Evolutionary conservation across 2,329 filamentous ascomycete species (phyloP), one percentile per base, ranked within the genome.

Genomic region (Apiospora phragmitis): DNA sequence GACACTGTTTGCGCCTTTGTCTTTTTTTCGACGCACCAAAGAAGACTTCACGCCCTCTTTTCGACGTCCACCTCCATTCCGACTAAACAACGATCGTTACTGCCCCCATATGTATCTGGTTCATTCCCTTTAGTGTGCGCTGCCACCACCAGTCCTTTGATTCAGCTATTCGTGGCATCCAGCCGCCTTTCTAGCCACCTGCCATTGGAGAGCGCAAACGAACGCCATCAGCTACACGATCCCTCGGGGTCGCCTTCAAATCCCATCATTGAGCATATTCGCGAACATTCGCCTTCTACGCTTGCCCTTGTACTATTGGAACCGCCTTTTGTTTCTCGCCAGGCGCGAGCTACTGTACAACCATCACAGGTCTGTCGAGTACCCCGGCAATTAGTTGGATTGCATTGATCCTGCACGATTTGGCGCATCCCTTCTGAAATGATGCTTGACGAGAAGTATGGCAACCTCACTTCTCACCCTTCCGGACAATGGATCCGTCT

Each of bases 401-500:
- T 38, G n/a, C 5, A 38, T 18, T 24, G 32, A n/a, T 38, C 18
- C 55, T 24, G 11, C 18, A 12, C 29, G 55, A 38, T 21, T 38
- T 49, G 67, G 67, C 67, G 67, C 67, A 55, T 71, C 76, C 70
- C 59, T 71, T 73, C 72, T 75, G 79, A 75, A 71, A 83, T 81
- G 76, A 84, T 84, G 79, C 65, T 85, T 73, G 83, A 85, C 76
- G 83, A 85, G 74, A 85, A 85, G 84, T 85, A 83, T 72, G 83
- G 66, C 67, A 38, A 65, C 47, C 70, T 59, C 68, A 35, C n/a
- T 29, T 26, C 51, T 32, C 26, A 32, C 51, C 24, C 38, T 43
- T n/a, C 55, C 32, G 18, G 14, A n/a, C 16, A 42, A 69, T 43
- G 16, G 51, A 26, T 68, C 49, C 45, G 68, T 47, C 26, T 24